Base-by-base conservation (phyloP, 495 filamentous ascomycete genomes). In the Penicillium argentinense region DNA sequence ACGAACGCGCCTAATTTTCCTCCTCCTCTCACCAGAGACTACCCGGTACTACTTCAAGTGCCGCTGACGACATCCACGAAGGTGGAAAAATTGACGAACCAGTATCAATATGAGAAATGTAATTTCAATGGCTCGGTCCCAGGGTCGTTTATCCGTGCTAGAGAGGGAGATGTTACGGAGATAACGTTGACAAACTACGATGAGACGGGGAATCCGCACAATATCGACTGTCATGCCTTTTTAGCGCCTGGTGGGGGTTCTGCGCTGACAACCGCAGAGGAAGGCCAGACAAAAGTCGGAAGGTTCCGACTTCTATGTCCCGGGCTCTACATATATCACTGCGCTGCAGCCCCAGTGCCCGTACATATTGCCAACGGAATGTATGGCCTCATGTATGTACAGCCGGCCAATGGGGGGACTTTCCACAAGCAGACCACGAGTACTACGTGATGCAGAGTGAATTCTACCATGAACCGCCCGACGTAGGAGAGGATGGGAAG, bases 381-480 rank as follows among this genome's bases (percentile, higher is more conserved):
- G 56, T 59, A 59, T 26, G 52, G 25, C 13, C 30, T 33, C n/a
- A 14, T 33, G 30, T 33, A 33, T 33, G 30, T 33, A 8, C 30
- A 33, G 13, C 30, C 30, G 17, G 30, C 13, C 8, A 14, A 42
- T n/a, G n/a, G 24, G 37, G 53, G 4, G 49, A 57, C 7, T 49
- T 60, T 1, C 45, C 57, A 1, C 26, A 37, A 4, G 53, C 54
- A 14, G 57, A 60, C 22, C 37, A 27, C 9, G 57, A 60, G 39
- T 60, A 60, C 49, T 60, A 56, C 47, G 49, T 60, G 23, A 53
- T 60, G 42, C 57, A 60, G 27, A 60, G 57, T 28, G 57, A 56
- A 24, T 60, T 60, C 46, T 60, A 60, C 22, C 53, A 56, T 19
- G 57, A 60, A 30, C 53, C 53, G 17, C 57, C 57, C 1, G 49